phyloP scores from a whole-genome alignment of 2,329 filamentous ascomycete species.

The Orbilia quercus region DNA sequence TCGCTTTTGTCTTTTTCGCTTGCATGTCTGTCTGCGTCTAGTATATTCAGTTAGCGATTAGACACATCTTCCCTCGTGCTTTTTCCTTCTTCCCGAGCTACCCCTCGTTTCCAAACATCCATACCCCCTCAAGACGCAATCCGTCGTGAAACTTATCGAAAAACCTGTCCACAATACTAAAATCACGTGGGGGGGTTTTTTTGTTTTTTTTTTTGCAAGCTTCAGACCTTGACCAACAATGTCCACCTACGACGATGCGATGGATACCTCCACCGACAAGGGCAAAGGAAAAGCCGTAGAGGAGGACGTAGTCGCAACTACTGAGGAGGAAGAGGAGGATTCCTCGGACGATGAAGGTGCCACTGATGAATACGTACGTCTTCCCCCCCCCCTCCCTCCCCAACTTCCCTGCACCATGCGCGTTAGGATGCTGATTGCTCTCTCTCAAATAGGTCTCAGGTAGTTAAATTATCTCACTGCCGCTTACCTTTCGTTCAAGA shows the following conservation, averaged over 20 bases:
- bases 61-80: too few species aligned
- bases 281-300: constrained; percentile 48
- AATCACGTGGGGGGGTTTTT: too few species aligned
- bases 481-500: not conserved
- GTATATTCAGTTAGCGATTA: too few species aligned
- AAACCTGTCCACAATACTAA: not conserved
- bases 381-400: not conserved
- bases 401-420: not conserved
- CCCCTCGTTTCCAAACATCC: not conserved
- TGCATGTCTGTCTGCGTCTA: too few species aligned
- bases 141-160: not conserved
- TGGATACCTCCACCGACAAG: constrained; percentile 50
- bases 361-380: constrained; percentile 26
- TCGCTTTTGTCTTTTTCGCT: too few species aligned
- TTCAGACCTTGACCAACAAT: constrained; percentile 9
- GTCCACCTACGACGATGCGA: constrained; percentile 51
- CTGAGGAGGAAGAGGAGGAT: constrained; percentile 24
- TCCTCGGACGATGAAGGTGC: constrained; percentile 31
- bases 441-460: constrained; percentile 26
- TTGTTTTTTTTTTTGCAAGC: not conserved
- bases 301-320: constrained; percentile 24
- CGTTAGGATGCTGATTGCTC: constrained; percentile 9
- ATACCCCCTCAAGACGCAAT: not conserved
- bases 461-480: constrained; percentile 12
- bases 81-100: too few species aligned